Base-by-base conservation (phyloP, 2,329 filamentous ascomycete species). In the Erysiphe pulchra region DNA sequence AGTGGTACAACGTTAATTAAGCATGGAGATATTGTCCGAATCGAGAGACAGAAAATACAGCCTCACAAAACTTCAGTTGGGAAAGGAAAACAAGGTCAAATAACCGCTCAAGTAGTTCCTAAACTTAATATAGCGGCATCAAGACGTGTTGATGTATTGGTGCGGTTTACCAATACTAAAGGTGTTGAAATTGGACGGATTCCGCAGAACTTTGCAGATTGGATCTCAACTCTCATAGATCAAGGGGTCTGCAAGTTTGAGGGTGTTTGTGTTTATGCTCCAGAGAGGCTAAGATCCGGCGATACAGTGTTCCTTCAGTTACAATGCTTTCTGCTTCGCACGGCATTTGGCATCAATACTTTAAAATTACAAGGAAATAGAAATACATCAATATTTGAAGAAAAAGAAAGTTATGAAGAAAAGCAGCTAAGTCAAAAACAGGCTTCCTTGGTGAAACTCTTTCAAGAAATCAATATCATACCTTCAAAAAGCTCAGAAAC, bases 261-360 rank as follows among this genome's bases (percentile, higher is more conserved):
- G 52, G 90, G 81, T 6, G 75, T 71, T 12, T 93, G 85, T 55
- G 84, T 98, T 1, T 95, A 81, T 59, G 82, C 82, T 0, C 86
- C 86, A 0, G 87, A 95, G 47, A 68, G 73, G 42, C 62, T 95
- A 42, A 71, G 82, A 44, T 90, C 86, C 9, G 93, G 92, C 55
- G 90, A 98, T 55, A 95, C 85, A 0, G 70, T 98, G n/a, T 92
- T 87, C 54, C 61, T 98, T 7, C 90, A 98, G 59, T 62, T 98
- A 40, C 71, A 72, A 46, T 90, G 80, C 56, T 92, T 70, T 46
- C 60, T 98, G 36, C 66, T 90, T 14, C 72, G 66, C 48, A 72
- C 72, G 16, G 80, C 84, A 0, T 95, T 98, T 54, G 70, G 77
- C 44, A 68, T 66, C 39, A 67, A 65, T 3, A 66, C 66, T 2